Conservation (phyloP, 495 filamentous ascomycete genomes). For the Xylaria grammica region DNA sequence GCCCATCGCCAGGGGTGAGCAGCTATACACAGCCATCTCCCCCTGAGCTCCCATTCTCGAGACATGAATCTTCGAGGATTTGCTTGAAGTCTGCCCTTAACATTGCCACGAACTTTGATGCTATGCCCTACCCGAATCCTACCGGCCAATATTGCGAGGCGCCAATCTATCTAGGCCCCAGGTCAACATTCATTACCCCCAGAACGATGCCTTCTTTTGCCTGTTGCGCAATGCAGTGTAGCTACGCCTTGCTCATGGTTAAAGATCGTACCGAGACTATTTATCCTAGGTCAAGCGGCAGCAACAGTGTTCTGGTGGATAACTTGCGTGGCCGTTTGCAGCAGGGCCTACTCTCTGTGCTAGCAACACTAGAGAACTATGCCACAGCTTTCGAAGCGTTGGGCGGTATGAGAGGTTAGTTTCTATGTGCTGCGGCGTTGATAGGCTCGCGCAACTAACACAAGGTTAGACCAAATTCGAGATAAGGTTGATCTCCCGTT, state of each 20-base stretch:
- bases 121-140: slow-evolving; percentile 57
- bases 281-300: slow-evolving; percentile 41
- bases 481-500: slow-evolving; percentile 38
- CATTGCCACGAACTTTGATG: slow-evolving; percentile 58
- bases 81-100: slow-evolving; percentile 57
- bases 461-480: slow-evolving; percentile 34
- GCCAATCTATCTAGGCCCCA: slow-evolving; percentile 36
- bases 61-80: slow-evolving; percentile 59
- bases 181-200: slow-evolving; percentile 40
- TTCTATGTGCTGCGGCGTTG: neutral
- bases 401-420: slow-evolving; percentile 65
- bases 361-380: slow-evolving; percentile 60
- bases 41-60: slow-evolving; percentile 56
- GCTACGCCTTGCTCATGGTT: slow-evolving; percentile 66
- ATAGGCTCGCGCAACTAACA: slow-evolving; percentile 15
- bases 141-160: slow-evolving; percentile 36
- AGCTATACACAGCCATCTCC: slow-evolving; percentile 36
- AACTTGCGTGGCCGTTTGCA: slow-evolving; percentile 58
- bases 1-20: slow-evolving; percentile 46
- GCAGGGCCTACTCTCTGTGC: slow-evolving; percentile 57
- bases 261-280: slow-evolving; percentile 55
- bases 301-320: slow-evolving; percentile 44
- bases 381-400: slow-evolving; percentile 64
- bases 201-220: slow-evolving; percentile 67
- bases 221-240: slow-evolving; percentile 67